These are phyloP conservation scores for Bruguiera gymnorhiza DNA, from an alignment of 345 rosid species.

Conservation along the genomic window DNA sequence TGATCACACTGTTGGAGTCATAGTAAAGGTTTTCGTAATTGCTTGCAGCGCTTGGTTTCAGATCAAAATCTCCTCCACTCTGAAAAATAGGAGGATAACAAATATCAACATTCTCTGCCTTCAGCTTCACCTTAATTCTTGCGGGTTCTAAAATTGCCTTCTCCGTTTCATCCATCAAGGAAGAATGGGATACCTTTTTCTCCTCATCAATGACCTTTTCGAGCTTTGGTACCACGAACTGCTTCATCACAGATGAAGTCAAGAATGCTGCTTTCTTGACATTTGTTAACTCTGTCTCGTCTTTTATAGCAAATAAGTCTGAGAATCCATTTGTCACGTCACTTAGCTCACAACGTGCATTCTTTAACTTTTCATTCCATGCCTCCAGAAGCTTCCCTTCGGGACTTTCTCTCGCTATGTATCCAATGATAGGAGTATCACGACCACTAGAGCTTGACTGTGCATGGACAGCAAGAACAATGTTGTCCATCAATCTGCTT, in stretches of 20 bases:
- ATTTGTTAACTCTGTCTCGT: slow-evolving; percentile 59
- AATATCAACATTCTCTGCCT: slow-evolving; percentile 85
- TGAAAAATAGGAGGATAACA: slow-evolving; percentile 97
- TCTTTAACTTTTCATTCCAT: slow-evolving; percentile 65
- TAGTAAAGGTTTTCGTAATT: slow-evolving; percentile 70
- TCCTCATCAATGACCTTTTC: slow-evolving; percentile 92
- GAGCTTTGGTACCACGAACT: slow-evolving; percentile 83
- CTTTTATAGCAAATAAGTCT: slow-evolving; percentile 85
- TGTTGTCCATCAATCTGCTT: slow-evolving; percentile 54
- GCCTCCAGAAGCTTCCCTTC: slow-evolving; percentile 85
- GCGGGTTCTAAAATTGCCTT: slow-evolving; percentile 82
- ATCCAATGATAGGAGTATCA: slow-evolving; percentile 55
- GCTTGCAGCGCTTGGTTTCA: slow-evolving; percentile 92
- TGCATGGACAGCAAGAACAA: slow-evolving; percentile 55
- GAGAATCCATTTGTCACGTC: slow-evolving; percentile 78
- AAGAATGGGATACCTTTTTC: slow-evolving; percentile 75
- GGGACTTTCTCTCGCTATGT: slow-evolving; percentile 70
- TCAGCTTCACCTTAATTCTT: slow-evolving; percentile 75
- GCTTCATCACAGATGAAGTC: slow-evolving; percentile 64
- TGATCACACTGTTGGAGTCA: slow-evolving; percentile 82
- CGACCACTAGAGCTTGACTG: slow-evolving; percentile 38
- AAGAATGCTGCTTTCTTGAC: slow-evolving; percentile 82
- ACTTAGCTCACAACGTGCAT: slow-evolving; percentile 48
- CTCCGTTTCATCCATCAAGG: slow-evolving; percentile 85
- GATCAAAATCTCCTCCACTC: slow-evolving; percentile 91